Percentiles rank a stretch among this genome's conserved stretches.
phyloP scores from a whole-genome alignment of 345 rosid genomes.

The Syzygium aqueum region DNA sequence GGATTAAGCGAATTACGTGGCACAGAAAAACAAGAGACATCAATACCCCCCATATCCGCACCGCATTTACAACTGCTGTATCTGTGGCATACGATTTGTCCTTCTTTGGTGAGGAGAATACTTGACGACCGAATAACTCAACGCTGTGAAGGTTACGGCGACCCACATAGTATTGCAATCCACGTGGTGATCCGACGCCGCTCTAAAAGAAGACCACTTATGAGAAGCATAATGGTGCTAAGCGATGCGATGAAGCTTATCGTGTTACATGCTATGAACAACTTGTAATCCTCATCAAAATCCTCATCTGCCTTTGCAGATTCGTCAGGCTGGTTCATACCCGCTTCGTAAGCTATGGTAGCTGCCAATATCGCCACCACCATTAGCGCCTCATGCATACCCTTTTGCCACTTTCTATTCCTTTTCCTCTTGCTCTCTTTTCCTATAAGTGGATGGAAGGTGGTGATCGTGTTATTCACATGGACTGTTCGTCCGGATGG shows the following conservation, averaged over 20 bases:
- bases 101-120: background rate
- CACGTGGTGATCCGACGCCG: background rate
- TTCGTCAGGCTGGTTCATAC: background rate
- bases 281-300: background rate
- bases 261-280: background rate
- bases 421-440: background rate
- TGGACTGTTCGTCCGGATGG: background rate
- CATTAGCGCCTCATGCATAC: background rate
- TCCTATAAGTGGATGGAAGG: no score
- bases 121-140: background rate
- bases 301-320: background rate
- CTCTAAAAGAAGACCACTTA: background rate
- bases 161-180: slow-evolving; percentile 1
- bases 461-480: background rate
- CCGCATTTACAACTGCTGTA: background rate
- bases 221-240: background rate
- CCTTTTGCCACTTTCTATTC: background rate
- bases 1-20: background rate
- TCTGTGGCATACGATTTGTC: no score
- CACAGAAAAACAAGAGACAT: background rate
- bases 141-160: background rate
- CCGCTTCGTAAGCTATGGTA: background rate
- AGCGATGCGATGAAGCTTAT: background rate
- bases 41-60: background rate
- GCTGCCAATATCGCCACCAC: background rate